These are phyloP conservation scores for Chlorociboria aeruginascens DNA, from an alignment of 495 filamentous ascomycete genomes.

Conservation along the genomic window DNA sequence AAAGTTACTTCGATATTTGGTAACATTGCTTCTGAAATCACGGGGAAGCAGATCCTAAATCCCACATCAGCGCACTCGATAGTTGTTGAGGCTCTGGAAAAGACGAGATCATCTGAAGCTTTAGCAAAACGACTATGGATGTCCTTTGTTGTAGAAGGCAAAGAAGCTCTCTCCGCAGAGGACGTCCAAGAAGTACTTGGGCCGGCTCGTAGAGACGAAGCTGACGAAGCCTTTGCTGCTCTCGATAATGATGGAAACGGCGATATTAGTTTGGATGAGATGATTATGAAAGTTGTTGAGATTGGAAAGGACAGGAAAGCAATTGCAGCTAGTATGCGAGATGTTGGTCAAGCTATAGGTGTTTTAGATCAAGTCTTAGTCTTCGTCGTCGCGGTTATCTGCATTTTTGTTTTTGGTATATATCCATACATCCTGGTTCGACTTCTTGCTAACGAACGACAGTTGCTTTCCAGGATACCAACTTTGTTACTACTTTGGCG, in stretches of 20 bases:
- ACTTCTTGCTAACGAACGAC: constrained; percentile 15
- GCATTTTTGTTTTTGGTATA: constrained; percentile 75
- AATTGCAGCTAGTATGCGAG: constrained; percentile 85
- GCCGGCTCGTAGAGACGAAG: constrained; percentile 51
- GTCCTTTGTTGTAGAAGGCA: constrained; percentile 90
- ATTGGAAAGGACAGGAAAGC: constrained; percentile 73
- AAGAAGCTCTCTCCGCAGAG: constrained; percentile 62
- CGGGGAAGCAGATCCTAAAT: constrained; percentile 90
- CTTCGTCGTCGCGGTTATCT: constrained; percentile 65
- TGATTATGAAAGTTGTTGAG: constrained; percentile 77
- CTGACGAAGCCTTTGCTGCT: constrained; percentile 67
- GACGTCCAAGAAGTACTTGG: constrained; percentile 87
- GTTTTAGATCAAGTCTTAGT: constrained; percentile 79
- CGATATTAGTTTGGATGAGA: constrained; percentile 89
- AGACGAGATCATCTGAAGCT: constrained; percentile 69
- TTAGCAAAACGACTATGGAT: constrained; percentile 91
- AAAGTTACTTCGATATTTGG: constrained; percentile 87
- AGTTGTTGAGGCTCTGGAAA: constrained; percentile 79
- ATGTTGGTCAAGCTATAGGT: constrained; percentile 87
- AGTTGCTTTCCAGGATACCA: constrained; percentile 66
- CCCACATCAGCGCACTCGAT: constrained; percentile 70
- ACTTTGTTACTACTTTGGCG: constrained; percentile 75
- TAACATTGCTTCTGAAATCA: constrained; percentile 88
- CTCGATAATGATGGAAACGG: constrained; percentile 86
- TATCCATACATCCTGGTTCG: background rate